Base-by-base conservation (phyloP, 1,139 yeast genomes). In the Candida sp. region DNA sequence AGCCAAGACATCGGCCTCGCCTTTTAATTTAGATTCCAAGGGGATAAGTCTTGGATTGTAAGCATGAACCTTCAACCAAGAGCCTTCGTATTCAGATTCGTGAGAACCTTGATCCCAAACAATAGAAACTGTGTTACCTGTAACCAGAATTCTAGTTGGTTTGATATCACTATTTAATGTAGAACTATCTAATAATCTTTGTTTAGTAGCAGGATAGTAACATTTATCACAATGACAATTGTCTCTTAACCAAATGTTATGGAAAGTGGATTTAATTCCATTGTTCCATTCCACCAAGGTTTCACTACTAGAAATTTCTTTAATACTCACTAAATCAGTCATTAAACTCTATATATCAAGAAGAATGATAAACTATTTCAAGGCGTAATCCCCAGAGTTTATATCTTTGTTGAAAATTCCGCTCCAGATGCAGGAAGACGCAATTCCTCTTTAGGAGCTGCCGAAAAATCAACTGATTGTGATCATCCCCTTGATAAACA, bases 181-280 rank as follows among this genome's bases (percentile, higher is more conserved):
- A 49, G 82, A 82, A 8, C 87, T 79, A 54, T 83, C 81, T 40
- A 81, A 69, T 19, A 83, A 63, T 39, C 91, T 64, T 60, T 85
- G 93, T 53, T 79, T 81, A 22, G 91, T 85, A 41, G 67, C 61
- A 3, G 74, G 67, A 54, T 79, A 84, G 62, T 73, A 81, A 60
- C 89, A 83, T 22, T 69, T 54, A n/a, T 66, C 62, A 53, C 89
- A 83, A 46, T 77, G 86, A 55, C 91, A 85, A 53, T 79, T 77
- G 59, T 85, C 93, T 41, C 91, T 67, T 27, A 85, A 68, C 90
- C 90, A 84, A 44, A 84, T 70, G 58, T 75, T 61, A 58, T 82
- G 85, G 57, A 52, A 73, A 19, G 38, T 49, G 7, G 66, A 55
- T 4, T 34, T 38, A 15, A 35, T 32, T 21, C 36, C 43, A 19